These are phyloP conservation scores for Tetracladium marchalianum DNA, from an alignment of 495 filamentous ascomycete species.

Conservation along the genomic window DNA sequence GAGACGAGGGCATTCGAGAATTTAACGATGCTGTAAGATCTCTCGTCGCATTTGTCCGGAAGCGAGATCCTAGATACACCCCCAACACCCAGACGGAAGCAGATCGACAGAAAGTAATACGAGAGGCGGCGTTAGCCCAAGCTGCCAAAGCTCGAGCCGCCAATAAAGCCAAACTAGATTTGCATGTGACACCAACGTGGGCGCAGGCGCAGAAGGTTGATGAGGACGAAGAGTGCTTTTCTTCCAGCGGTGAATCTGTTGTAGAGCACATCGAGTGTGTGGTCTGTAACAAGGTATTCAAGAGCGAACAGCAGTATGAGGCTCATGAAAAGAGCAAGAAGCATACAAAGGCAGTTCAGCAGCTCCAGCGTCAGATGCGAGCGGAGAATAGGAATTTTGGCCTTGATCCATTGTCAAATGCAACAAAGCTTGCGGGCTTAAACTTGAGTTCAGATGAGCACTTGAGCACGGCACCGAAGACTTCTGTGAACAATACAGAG, in stretches of 20 bases:
- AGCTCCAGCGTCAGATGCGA: conserved; percentile 73
- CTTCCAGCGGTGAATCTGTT: conserved; percentile 45
- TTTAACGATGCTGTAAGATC: conserved; percentile 89
- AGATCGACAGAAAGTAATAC: conserved; percentile 68
- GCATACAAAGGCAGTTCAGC: conserved; percentile 74
- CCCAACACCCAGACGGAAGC: conserved; percentile 59
- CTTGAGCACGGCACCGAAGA: too few species aligned
- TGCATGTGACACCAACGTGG: conserved; percentile 69
- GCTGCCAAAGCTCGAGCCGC: conserved; percentile 74
- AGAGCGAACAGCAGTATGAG: conserved; percentile 83
- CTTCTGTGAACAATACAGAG: too few species aligned
- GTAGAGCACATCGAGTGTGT: conserved; percentile 75
- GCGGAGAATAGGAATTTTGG: conserved; percentile 56
- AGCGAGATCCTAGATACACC: conserved; percentile 79
- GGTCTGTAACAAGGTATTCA: conserved; percentile 85
- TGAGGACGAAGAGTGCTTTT: conserved; percentile 10
- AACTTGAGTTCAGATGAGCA: too few species aligned
- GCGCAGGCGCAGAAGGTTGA: conserved; percentile 35
- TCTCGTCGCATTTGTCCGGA: conserved; percentile 83
- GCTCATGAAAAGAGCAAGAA: conserved; percentile 97
- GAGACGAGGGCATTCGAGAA: conserved; percentile 72
- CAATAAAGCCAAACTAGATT: conserved; percentile 35
- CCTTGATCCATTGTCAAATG: conserved; percentile 27
- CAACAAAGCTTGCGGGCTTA: too few species aligned
- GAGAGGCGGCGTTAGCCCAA: conserved; percentile 72